Evolutionary conservation across 2,329 filamentous ascomycete species (phyloP), one percentile per base, ranked within the genome.

Genomic region (Fonsecaea nubica): DNA sequence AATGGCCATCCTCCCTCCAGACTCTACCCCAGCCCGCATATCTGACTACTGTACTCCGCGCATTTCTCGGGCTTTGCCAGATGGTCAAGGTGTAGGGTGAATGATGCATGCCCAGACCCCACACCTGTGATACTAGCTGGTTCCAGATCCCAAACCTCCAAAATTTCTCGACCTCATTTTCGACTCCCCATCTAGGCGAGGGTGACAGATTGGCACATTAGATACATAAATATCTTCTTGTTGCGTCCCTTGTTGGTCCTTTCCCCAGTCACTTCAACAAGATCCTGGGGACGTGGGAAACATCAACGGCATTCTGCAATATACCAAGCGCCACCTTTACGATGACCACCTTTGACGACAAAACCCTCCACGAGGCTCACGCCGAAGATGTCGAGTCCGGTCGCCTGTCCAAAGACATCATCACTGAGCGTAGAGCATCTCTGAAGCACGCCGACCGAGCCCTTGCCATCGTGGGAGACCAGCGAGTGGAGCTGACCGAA

Each of bases 401-500:
- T 18, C 58, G 57, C 2, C 38, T 18, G 8, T 67, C 64, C 13
- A 59, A 64, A 32, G 69, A 67, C 25, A 25, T 25, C 15, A 32
- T 64, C 35, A 57, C 69, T 33, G 63, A 68, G n/a, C 61, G 54
- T 7, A 30, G 50, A 36, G 62, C 36, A 8, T 58, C 60, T 4
- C 6, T 62, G 38, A 69, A 71, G 40, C 71, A 73, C 60, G 71
- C 62, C 53, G 72, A 74, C 54, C 58, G 69, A 53, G 71, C 72
- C 48, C 69, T 72, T 18, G 65, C 66, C 10, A 60, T 72, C 33
- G 57, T 73, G 30, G 72, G 72, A 45, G 64, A 71, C 36, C 67
- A 73, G 56, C 69, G 76, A 62, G 71, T 77, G 45, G 71, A 69
- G 21, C 57, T 80, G 58, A 78, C 77, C 1, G 78, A 79, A 53